Base-by-base conservation (phyloP, 2,329 filamentous ascomycete genomes). In the Colletotrichum higginsianum region DNA sequence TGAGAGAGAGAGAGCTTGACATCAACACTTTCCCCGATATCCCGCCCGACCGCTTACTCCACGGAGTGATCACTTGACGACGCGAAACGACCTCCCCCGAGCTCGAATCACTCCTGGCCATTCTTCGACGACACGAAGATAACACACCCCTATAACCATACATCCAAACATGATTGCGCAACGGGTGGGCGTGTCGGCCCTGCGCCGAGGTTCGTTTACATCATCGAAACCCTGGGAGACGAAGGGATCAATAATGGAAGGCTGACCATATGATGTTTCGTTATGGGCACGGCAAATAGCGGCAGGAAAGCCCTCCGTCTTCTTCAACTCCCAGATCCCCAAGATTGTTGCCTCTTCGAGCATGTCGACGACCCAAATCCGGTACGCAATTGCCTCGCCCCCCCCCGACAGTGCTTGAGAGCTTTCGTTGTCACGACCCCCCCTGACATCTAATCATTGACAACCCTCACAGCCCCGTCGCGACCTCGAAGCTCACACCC, bases 401-500 rank as follows among this genome's bases (percentile, higher is more conserved):
- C 61, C 44, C 61, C 35, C 6, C 21, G 23, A 23, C 13, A 11
- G 30, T 35, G 30, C 30, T 35, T 35, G 11, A 35, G 30, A 35
- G 30, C 30, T 8, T 35, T 35, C 30, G 9, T 9, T 35, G 30
- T 35, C 30, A 9, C 61, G 30, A 46, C 35, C 56, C 53, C 55
- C 23, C 56, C 12, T 13, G 8, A 64, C 47, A 30, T 53, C 61
- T 63, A 44, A 67, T 52, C 12, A 16, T 52, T n/a, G 42, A 49
- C 68, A 52, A 70, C 46, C 73, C 83, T 82, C 76, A 78, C 84
- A 88, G 87, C 76, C 78, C 80, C 77, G 85, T 88, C 77, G 84
- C 89, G 50, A 91, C 90, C 67, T 82, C 89, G 77, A 87, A 88
- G 79, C 77, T 92, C 77, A 85, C 88, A 73, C 81, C 84, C 64